Base-by-base conservation (phyloP, 1,284 basidiomycete species). In the Stygiomarasmius scandens region DNA sequence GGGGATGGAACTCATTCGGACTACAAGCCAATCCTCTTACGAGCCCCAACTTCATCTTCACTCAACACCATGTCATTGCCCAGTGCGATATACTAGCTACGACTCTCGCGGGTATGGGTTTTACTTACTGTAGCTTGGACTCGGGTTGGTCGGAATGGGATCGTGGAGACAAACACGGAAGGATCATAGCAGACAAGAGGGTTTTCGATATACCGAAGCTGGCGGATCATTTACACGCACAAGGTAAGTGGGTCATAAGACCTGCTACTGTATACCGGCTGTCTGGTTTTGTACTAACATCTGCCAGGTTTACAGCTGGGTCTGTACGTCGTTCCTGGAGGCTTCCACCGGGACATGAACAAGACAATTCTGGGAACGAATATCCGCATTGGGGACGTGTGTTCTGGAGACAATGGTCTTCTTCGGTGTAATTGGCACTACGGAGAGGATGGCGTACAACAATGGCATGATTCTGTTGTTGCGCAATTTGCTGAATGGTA, bases 111-210 rank as follows among this genome's bases (percentile, higher is more conserved):
- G 38, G 38, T 5, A 41, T 41, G 38, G 38, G 11, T 16, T 41
- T 19, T 22, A 48, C 27, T 2, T 47, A 47, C 25, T 57, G 55
- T 29, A 52, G 49, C 62, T 48, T 60, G 14, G 59, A 60, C 34
- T 60, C 59, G 2, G 59, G 59, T 8, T 60, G 59, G 59, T 60
- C 59, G 45, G 53, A 54, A 9, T 50, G 55, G 11, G 55, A 46
- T 9, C 48, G 57, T 36, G 59, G 59, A 32, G 59, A 60, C 29
- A 56, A 46, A n/a, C 27, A 54, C 41, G 59, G 59, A 32, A 45
- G 59, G 19, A 57, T 60, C 20, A 54, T 60, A 3, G 38, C 51
- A n/a, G 59, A 60, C 45, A 44, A 44, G 22, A 44, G 41, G 23
- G 24, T 54, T 10, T 60, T 60, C 38, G 54, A 56, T 43, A 60